Percentiles rank a stretch among this genome's conserved stretches.
phyloP scores from a whole-genome alignment of 2,329 filamentous ascomycete genomes.

The Fusarium haematococcum region DNA sequence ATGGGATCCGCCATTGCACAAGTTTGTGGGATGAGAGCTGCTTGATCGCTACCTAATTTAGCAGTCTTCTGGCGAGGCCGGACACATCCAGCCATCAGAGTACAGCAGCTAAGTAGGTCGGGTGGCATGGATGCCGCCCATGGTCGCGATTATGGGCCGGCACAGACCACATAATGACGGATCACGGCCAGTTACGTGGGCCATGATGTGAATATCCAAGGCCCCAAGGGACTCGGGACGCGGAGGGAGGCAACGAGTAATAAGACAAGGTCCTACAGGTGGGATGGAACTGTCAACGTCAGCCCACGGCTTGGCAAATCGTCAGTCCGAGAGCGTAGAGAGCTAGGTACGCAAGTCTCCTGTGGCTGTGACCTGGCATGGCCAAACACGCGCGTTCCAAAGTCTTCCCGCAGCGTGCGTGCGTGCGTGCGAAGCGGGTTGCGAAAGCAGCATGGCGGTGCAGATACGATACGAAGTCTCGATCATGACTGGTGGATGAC shows the following conservation, averaged over 20 bases:
- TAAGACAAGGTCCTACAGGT: slow-evolving; percentile 12
- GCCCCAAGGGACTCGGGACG: slow-evolving; percentile 1
- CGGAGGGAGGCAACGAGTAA: not conserved
- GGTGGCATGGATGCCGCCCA: not conserved
- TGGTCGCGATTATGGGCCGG: slow-evolving; percentile 5
- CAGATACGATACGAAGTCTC: slow-evolving; percentile 14
- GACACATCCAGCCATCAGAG: slow-evolving; percentile 11
- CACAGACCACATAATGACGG: slow-evolving; percentile 18
- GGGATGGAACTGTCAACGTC: slow-evolving; percentile 37
- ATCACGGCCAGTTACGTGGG: slow-evolving; percentile 3
- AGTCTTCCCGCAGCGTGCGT: slow-evolving; percentile 14
- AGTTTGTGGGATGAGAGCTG: slow-evolving; percentile 10
- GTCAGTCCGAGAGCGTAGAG: slow-evolving; percentile 8
- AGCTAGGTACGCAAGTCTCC: slow-evolving; percentile 25
- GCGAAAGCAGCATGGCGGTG: slow-evolving; percentile 37
- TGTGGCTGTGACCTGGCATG: slow-evolving; percentile 41
- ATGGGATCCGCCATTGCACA: not conserved
- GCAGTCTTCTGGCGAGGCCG: slow-evolving; percentile 19
- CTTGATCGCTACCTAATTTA: slow-evolving; percentile 7
- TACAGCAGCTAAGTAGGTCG: not conserved
- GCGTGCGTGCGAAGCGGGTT: slow-evolving; percentile 16
- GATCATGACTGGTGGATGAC: slow-evolving; percentile 17
- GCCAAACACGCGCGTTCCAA: slow-evolving; percentile 33
- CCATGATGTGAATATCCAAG: slow-evolving; percentile 13
- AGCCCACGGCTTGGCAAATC: slow-evolving; percentile 41